Percentiles rank a stretch among this genome's conserved stretches.
These are phyloP conservation scores for Saposhnikovia divaricata DNA, from an alignment of 129 eudicot genomes.

Conservation along the genomic window DNA sequence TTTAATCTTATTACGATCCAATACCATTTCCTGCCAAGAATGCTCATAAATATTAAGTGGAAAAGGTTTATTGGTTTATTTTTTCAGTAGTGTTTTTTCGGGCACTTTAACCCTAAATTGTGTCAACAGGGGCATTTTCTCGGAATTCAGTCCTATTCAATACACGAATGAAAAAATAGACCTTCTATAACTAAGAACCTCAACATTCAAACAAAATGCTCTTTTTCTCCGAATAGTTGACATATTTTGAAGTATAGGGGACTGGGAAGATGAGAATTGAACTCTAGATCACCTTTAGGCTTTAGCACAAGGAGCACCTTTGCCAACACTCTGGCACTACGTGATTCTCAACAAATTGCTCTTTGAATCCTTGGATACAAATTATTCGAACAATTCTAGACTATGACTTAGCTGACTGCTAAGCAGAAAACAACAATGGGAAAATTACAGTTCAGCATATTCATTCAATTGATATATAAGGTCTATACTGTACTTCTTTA, in stretches of 20 bases:
- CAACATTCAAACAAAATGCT: not conserved
- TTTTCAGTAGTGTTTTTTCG: no score
- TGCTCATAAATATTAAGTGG: not conserved
- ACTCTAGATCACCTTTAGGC: not conserved
- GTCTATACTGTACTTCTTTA: not conserved
- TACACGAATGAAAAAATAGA: not conserved
- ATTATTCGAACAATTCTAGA: no score
- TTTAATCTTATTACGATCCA: no score
- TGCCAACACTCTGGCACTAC: not conserved
- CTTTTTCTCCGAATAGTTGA: not conserved
- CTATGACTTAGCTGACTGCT: not conserved
- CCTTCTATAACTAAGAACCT: not conserved
- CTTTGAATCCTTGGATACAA: no score
- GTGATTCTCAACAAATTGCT: not conserved
- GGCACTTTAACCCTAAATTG: no score
- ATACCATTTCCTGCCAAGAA: not conserved
- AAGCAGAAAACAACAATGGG: not conserved
- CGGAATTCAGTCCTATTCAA: not conserved
- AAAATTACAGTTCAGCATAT: not conserved
- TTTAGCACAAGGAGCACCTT: not conserved
- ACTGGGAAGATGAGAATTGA: not conserved
- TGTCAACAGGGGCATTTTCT: no score
- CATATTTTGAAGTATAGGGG: not conserved
- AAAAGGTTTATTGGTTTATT: no score
- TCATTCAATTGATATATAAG: not conserved